Conservation (phyloP, 1,139 yeast genomes). For the Zhuliangozyma blackwelliae region DNA sequence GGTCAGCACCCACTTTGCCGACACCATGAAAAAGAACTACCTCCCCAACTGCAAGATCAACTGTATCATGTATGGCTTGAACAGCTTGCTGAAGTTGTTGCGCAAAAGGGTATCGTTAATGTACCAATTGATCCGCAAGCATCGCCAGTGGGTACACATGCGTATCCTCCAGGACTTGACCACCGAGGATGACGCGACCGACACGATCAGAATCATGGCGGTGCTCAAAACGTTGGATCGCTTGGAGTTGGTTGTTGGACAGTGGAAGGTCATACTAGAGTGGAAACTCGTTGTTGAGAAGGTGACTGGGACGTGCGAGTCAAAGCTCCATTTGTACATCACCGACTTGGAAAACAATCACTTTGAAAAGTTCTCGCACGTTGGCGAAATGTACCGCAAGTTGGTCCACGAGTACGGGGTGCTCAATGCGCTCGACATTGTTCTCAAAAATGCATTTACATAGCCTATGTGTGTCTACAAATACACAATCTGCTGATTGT, state of each 20-base stretch:
- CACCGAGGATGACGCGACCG: constrained; percentile 9
- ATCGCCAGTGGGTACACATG: constrained; percentile 3
- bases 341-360: constrained; percentile 8
- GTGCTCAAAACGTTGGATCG: constrained; percentile 18
- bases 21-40: constrained; percentile 18
- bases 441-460: constrained; percentile 21
- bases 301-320: constrained; percentile 24
- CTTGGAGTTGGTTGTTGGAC: constrained; percentile 14
- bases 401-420: constrained; percentile 25
- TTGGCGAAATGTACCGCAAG: constrained; percentile 15
- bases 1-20: constrained; percentile 21
- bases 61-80: constrained; percentile 27
- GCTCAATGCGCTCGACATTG: constrained; percentile 18
- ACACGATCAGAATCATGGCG: constrained; percentile 15
- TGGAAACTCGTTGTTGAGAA: constrained; percentile 29
- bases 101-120: constrained; percentile 19
- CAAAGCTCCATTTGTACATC: constrained; percentile 14
- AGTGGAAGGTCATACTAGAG: constrained; percentile 12
- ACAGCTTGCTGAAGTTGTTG: constrained; percentile 25
- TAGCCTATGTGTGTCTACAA: constrained; percentile 2
- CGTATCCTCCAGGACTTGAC: constrained; percentile 6
- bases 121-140: constrained; percentile 17
- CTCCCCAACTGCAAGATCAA: constrained; percentile 24
- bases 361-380: constrained; percentile 8
- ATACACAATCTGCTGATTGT: constrained; percentile 18